Evolutionary conservation across 1,139 yeast species (phyloP), one percentile per base, ranked within the genome.

Genomic region (Geotrichum reessii): DNA sequence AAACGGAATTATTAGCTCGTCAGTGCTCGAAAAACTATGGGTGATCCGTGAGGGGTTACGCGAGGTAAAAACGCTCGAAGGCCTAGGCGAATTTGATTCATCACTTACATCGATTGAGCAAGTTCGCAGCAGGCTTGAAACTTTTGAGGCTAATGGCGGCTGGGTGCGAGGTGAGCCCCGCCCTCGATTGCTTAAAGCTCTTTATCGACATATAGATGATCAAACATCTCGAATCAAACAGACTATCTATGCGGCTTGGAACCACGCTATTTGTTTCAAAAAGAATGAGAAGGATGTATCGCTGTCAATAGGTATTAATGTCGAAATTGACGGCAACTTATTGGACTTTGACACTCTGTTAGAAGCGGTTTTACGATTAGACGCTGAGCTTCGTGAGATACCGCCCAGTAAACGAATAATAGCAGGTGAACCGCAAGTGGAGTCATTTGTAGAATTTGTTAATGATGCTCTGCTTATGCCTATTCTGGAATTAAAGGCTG

Each of bases 41-140:
- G 64, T 68, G n/a, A 58, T 70, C 17, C 63, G 69, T 21, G 62
- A 69, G 6, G 72, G 70, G 2, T 61, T 69, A 51, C 66, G 66
- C 49, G 73, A 70, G 56, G 65, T 66, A 12, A 62, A 64, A 3
- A 63, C 65, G 5, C 58, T 70, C n/a, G 48, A 57, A 5, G 68
- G 65, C 19, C 55, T 68, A 14, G 70, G 67, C 19, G 71, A 70
- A 40, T 52, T 64, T 14, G 61, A 64, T 1, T 63, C 66, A 11
- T 68, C 72, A 1, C 51, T 65, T 28, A 59, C 65, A 9, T 68
- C 71, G 1, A 46, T 70, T 25, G 68, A 63, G 0, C 63, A 59
- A 3, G 64, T 69, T 3, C 47, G 55, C 8, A 37, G 61, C 2
- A 67, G 65, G 50, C 55, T 69, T 4, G 62, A 53, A 1, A 47